Conservation (phyloP, 179 eudicot genomes). For the Corrigiola litoralis region DNA sequence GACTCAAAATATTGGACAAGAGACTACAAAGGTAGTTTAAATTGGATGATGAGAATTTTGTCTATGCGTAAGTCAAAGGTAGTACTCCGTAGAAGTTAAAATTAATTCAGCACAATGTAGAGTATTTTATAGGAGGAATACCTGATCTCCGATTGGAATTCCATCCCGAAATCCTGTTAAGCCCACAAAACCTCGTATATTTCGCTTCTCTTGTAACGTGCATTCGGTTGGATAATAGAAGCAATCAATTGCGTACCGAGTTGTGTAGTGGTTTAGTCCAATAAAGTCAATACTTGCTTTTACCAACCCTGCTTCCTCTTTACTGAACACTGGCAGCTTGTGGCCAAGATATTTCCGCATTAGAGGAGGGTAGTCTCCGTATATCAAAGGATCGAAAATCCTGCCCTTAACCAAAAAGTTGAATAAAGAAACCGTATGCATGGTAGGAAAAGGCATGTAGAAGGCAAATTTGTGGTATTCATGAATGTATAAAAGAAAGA, state of each 20-base stretch:
- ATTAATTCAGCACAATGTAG: too few relatives aligned
- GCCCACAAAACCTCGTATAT: slow-evolving; percentile 46
- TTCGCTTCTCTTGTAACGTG: slow-evolving; percentile 22
- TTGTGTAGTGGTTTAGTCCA: slow-evolving; percentile 76
- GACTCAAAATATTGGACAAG: too few relatives aligned
- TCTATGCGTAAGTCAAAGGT: too few relatives aligned
- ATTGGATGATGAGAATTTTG: too few relatives aligned
- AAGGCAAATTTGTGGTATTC: too few relatives aligned
- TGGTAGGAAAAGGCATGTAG: neutral
- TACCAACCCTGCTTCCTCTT: slow-evolving; percentile 40
- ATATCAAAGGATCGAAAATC: slow-evolving; percentile 67
- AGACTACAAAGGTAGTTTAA: too few relatives aligned
- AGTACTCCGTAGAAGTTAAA: too few relatives aligned
- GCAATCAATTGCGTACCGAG: slow-evolving; percentile 71
- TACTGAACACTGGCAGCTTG: slow-evolving; percentile 49
- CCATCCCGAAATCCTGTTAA: slow-evolving; percentile 35
- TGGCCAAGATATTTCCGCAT: slow-evolving; percentile 49
- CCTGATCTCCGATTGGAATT: slow-evolving; percentile 61
- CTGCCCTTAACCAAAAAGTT: slow-evolving; percentile 21
- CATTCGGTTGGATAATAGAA: slow-evolving; percentile 38
- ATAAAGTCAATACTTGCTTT: slow-evolving; percentile 66
- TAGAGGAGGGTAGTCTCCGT: slow-evolving; percentile 71
- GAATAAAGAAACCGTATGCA: neutral
- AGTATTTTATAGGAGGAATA: slow-evolving; percentile 23
- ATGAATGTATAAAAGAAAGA: neutral